Conservation (phyloP, 441 rosid species). For the Corymbia citriodora region DNA sequence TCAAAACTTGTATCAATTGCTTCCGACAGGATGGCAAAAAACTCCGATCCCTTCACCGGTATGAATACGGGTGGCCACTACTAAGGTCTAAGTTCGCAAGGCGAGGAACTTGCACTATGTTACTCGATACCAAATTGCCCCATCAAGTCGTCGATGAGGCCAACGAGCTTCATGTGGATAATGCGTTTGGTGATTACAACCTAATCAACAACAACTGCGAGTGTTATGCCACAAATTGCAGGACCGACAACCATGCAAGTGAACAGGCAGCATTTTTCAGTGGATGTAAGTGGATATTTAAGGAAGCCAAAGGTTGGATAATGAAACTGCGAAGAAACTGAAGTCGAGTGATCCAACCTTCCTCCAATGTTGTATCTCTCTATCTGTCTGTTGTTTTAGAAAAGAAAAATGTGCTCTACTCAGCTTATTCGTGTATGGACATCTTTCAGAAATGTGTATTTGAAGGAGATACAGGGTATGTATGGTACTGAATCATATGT, state of each 20-base stretch:
- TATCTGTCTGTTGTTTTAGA: not conserved
- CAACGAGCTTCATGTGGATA: rapidly evolving
- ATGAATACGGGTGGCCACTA: not conserved
- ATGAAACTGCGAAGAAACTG: not conserved
- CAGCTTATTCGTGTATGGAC: not conserved
- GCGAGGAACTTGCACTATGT: slow-evolving; percentile 31
- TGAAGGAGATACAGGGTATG: slow-evolving; percentile 93
- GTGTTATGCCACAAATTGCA: slow-evolving; percentile 68
- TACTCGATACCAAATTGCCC: slow-evolving; percentile 87
- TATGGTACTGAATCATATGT: not conserved
- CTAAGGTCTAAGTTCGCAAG: not conserved
- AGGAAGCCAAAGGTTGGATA: not conserved
- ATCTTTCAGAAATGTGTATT: slow-evolving; percentile 24
- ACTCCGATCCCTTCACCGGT: not conserved
- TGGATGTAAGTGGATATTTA: rapidly evolving
- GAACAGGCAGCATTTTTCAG: not conserved
- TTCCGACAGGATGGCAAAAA: not conserved
- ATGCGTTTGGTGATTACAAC: not conserved
- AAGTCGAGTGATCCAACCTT: not conserved
- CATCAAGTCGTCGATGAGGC: slow-evolving; percentile 36
- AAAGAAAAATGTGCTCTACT: not conserved
- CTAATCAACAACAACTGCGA: not conserved
- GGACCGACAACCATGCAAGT: not conserved
- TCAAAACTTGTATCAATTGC: not conserved
- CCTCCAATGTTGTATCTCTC: not conserved